These are phyloP conservation scores for Breviolum minutum DNA, from an alignment of 73 alveolate genomes.

Conservation along the genomic window DNA sequence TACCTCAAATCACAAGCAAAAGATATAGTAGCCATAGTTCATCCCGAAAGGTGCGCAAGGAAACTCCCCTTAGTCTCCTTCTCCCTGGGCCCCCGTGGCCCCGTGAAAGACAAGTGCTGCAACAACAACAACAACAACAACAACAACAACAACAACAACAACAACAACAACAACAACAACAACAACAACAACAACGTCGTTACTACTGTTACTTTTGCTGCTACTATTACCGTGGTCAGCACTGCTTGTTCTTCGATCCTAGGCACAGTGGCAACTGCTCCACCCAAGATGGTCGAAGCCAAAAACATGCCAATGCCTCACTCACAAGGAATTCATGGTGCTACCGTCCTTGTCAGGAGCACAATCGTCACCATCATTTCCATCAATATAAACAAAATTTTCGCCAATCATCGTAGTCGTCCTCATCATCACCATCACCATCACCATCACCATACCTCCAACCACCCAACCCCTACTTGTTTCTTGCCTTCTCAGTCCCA, in stretches of 20 bases:
- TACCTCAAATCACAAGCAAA: too few species aligned
- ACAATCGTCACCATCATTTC: too few species aligned
- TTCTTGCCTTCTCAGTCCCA: not conserved
- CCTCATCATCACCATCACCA: not conserved
- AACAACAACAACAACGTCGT: not conserved
- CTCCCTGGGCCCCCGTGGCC: too few species aligned
- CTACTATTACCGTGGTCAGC: not conserved
- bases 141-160: too few species aligned
- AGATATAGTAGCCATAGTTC: too few species aligned
- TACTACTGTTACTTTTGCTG: not conserved
- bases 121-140: too few species aligned
- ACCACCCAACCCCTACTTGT: not conserved
- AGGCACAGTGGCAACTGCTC: slow-evolving; percentile 45
- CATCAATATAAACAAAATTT: too few species aligned
- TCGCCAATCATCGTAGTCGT: not conserved
- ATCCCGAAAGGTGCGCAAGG: too few species aligned
- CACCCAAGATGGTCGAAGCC: slow-evolving; percentile 36
- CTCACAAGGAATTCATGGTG: too few species aligned
- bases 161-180: not conserved
- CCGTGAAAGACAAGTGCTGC: too few species aligned
- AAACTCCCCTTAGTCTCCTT: too few species aligned
- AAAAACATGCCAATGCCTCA: slow-evolving; percentile 43
- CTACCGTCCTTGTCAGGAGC: too few species aligned
- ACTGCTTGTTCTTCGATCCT: not conserved
- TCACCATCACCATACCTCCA: not conserved